Evolutionary conservation across 1,284 basidiomycete genomes (phyloP).

Genomic region (Rugosomyces carneus): DNA sequence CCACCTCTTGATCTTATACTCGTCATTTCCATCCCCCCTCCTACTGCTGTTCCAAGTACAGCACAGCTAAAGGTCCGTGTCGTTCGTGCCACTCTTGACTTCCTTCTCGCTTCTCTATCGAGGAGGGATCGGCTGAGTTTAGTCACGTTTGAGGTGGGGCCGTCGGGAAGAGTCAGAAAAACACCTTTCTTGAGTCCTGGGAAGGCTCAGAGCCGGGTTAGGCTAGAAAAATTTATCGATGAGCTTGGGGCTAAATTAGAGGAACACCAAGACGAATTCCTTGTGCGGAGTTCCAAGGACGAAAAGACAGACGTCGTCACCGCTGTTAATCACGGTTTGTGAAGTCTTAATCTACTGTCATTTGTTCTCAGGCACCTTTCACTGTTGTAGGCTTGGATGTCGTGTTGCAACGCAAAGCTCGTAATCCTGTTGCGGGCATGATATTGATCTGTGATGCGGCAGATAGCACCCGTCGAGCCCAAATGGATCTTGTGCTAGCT

Average conservation of each 20-base stretch:
- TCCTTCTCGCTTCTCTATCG: constrained; percentile 71
- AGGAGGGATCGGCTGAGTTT: constrained; percentile 76
- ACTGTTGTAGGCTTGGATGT: constrained; percentile 72
- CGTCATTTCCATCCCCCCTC: constrained; percentile 81
- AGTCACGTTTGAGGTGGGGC: constrained; percentile 85
- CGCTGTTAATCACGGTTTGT: constrained; percentile 84
- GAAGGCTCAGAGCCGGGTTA: constrained; percentile 57
- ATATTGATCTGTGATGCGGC: constrained; percentile 88
- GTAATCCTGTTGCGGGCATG: constrained; percentile 88
- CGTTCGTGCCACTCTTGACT: constrained; percentile 80
- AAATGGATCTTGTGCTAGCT: constrained; percentile 96
- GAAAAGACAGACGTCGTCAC: constrained; percentile 96
- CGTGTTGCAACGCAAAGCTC: constrained; percentile 86
- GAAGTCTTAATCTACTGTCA: neutral
- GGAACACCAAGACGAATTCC: constrained; percentile 62
- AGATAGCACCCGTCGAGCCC: constrained; percentile 89
- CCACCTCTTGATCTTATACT: constrained; percentile 89
- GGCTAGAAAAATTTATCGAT: constrained; percentile 75
- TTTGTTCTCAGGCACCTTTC: neutral
- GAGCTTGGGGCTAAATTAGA: constrained; percentile 47
- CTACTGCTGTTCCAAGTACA: constrained; percentile 65
- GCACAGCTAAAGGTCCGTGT: constrained; percentile 81
- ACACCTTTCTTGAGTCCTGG: constrained; percentile 83
- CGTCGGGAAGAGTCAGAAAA: constrained; percentile 73
- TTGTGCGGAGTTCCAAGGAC: constrained; percentile 72